Conservation (phyloP, 1,284 basidiomycete genomes). For the Moniliella sp. region DNA sequence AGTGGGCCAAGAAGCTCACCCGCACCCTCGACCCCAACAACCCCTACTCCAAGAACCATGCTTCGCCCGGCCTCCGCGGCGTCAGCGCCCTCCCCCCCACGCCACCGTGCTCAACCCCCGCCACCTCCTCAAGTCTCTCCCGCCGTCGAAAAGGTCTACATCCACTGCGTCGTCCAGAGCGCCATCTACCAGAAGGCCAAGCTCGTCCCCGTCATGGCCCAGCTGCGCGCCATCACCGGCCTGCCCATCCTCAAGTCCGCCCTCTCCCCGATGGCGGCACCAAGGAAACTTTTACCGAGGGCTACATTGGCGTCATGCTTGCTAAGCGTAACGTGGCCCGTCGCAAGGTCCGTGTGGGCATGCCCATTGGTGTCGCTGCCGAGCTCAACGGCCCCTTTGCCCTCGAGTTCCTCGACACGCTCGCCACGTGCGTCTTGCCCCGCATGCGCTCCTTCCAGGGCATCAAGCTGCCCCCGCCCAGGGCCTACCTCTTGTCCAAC, state of each 20-base stretch:
- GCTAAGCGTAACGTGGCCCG: conserved; percentile 61
- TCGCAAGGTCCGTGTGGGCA: conserved; percentile 59
- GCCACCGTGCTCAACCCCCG: conserved; percentile 12
- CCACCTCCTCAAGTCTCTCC: conserved; percentile 47
- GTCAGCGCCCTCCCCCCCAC: conserved; percentile 36
- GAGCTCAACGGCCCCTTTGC: conserved; percentile 69
- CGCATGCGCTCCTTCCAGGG: conserved; percentile 74
- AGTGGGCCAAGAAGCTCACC: conserved; percentile 14
- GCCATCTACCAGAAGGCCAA: conserved; percentile 52
- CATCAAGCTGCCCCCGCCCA: conserved; percentile 46
- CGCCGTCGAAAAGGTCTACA: conserved; percentile 55
- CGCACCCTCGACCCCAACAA: conserved; percentile 54
- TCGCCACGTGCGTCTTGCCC: conserved; percentile 82
- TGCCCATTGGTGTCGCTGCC: conserved; percentile 70
- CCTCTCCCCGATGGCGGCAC: conserved; percentile 5
- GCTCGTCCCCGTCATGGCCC: conserved; percentile 65
- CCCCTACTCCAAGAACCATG: conserved; percentile 54
- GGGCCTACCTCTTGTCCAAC: conserved; percentile 33
- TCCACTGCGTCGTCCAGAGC: conserved; percentile 22
- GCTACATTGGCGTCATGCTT: conserved; percentile 50
- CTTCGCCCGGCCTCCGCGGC: conserved; percentile 49
- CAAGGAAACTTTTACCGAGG: conserved; percentile 2
- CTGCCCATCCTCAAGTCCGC: conserved; percentile 40
- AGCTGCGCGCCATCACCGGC: conserved; percentile 66
- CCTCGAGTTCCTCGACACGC: conserved; percentile 72